Evolutionary conservation across 768 basidiomycete genomes (phyloP).

Genomic region (Leccinellum albellum): DNA sequence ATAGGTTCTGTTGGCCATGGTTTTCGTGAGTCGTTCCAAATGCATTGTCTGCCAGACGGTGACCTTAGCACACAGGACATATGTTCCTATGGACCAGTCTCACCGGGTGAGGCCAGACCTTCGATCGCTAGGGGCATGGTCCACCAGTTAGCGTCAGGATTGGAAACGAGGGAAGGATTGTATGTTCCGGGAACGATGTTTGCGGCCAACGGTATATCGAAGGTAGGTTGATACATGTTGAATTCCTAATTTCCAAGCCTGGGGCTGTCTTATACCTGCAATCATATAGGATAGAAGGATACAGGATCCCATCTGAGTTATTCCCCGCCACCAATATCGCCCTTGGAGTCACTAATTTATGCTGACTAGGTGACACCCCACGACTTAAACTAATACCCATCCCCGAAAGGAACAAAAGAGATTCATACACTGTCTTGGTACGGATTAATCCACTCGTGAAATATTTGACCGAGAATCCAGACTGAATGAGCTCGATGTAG

Average conservation of each 20-base stretch:
- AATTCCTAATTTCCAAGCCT: background rate
- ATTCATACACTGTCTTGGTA: background rate
- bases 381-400: background rate
- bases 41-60: background rate
- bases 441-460: background rate
- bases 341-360: background rate
- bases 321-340: background rate
- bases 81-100: background rate
- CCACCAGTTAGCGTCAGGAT: background rate
- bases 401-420: background rate
- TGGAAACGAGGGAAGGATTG: background rate
- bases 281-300: background rate
- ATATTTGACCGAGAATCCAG: background rate
- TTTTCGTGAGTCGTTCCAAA: background rate
- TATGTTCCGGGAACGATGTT: background rate
- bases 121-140: background rate
- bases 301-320: background rate
- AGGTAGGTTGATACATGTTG: conserved; percentile 3
- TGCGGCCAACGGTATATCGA: background rate
- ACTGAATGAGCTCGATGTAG: background rate
- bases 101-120: background rate
- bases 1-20: background rate
- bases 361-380: background rate
- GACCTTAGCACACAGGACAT: background rate
- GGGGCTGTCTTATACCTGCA: background rate